A percentile compares a stretch with the other conserved stretches of the same genome.
Conservation (phyloP, 2,329 filamentous ascomycete genomes). For the Didymella lethalis region DNA sequence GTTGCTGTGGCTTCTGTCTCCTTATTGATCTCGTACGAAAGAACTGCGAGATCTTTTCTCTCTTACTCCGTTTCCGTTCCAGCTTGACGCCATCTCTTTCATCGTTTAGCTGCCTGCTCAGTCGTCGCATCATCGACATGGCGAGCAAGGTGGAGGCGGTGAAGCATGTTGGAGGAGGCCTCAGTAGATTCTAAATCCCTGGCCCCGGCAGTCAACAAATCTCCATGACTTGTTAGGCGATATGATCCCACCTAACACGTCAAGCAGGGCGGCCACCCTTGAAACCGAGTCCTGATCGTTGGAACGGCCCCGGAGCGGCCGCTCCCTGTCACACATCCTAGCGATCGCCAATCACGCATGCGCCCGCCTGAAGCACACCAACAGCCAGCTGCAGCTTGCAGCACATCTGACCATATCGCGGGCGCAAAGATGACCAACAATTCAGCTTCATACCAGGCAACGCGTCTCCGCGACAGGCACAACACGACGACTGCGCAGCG, state of each 20-base stretch:
- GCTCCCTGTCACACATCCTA: constrained; percentile 40
- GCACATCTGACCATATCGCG: constrained; percentile 21
- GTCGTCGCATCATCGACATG: constrained; percentile 45
- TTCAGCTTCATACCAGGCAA: constrained; percentile 15
- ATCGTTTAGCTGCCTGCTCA: constrained; percentile 33
- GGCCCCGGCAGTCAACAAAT: constrained; percentile 36
- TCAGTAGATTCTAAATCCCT: constrained; percentile 27
- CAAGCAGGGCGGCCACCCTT: constrained; percentile 44
- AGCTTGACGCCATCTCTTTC: constrained; percentile 29
- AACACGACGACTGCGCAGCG: constrained; percentile 16
- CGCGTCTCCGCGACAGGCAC: constrained; percentile 15
- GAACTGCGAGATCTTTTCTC: constrained; percentile 43
- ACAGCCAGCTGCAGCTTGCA: constrained; percentile 27
- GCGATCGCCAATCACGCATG: constrained; percentile 34
- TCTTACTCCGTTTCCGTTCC: constrained; percentile 41
- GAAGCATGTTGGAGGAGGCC: constrained; percentile 35
- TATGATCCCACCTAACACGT: constrained; percentile 29
- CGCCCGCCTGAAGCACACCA: constrained; percentile 30
- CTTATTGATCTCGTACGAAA: constrained; percentile 33
- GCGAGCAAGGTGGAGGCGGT: constrained; percentile 28
- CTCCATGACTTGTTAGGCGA: constrained; percentile 30
- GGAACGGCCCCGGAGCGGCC: constrained; percentile 20
- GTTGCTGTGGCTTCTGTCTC: constrained; percentile 33
- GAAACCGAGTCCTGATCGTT: constrained; percentile 29
- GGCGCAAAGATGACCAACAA: constrained; percentile 5